Conservation (phyloP, 768 basidiomycete genomes). For the Epithele typhae region DNA sequence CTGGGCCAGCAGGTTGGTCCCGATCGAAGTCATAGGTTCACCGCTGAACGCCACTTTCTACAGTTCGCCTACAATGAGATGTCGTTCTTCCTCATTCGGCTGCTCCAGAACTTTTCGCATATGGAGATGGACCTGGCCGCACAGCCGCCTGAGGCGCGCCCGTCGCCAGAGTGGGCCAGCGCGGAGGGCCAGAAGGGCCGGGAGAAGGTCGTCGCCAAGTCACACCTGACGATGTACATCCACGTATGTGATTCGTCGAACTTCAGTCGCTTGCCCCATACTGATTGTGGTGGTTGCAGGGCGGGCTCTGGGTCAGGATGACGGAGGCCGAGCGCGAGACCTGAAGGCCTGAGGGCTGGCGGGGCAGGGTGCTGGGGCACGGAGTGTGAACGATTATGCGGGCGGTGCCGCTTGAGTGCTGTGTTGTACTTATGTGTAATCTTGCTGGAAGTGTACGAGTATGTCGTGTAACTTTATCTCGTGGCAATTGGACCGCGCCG, state of each 20-base stretch:
- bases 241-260: too few species aligned
- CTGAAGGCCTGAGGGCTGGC: too few species aligned
- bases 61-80: conserved; percentile 55
- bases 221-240: conserved; percentile 43
- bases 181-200: conserved; percentile 31
- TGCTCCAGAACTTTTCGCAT: conserved; percentile 44
- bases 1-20: conserved; percentile 43
- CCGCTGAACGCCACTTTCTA: background rate
- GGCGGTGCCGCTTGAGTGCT: too few species aligned
- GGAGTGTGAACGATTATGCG: too few species aligned
- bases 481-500: too few species aligned
- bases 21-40: too few species aligned
- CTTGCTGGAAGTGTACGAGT: too few species aligned
- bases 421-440: too few species aligned
- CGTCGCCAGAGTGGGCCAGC: conserved; percentile 30
- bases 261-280: too few species aligned
- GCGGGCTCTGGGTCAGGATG: conserved; percentile 28
- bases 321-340: conserved; percentile 11
- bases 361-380: too few species aligned
- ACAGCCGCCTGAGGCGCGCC: conserved; percentile 28
- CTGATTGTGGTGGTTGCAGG: conserved; percentile 9
- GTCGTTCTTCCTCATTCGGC: conserved; percentile 49
- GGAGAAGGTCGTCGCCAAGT: conserved; percentile 37
- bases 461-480: too few species aligned
- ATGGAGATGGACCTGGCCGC: conserved; percentile 36